phyloP scores from a whole-genome alignment of 2,329 filamentous ascomycete genomes.

The Botryotinia calthae region DNA sequence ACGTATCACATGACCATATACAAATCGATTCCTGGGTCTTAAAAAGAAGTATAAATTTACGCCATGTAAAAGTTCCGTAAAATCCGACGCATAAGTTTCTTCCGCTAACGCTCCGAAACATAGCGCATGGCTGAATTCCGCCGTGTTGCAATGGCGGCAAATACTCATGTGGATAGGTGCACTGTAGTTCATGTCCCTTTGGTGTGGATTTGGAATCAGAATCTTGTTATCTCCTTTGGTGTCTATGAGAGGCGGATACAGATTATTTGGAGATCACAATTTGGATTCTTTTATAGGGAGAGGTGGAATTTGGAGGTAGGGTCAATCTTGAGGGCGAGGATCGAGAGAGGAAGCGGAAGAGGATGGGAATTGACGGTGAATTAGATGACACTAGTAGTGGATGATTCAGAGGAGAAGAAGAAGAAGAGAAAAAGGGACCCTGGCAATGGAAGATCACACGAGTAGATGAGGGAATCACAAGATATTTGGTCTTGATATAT shows the following conservation, averaged over 20 bases:
- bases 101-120: too few relatives aligned
- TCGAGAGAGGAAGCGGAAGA: neutral
- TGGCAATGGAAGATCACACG: neutral
- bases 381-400: neutral
- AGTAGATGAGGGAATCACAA: neutral
- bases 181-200: neutral
- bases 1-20: too few relatives aligned
- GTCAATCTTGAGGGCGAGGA: neutral
- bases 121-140: neutral
- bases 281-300: too few relatives aligned
- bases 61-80: too few relatives aligned
- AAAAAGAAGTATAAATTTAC: too few relatives aligned
- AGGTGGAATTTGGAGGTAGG: neutral
- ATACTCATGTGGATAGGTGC: neutral
- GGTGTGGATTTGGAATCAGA: neutral
- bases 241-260: neutral
- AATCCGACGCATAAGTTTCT: too few relatives aligned
- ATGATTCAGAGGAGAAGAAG: neutral
- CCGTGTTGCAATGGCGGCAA: neutral
- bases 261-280: neutral
- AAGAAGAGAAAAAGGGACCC: too few relatives aligned
- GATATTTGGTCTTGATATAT: accelerated
- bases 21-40: too few relatives aligned
- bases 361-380: neutral
- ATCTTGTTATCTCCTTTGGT: neutral